phyloP scores from a whole-genome alignment of 163 green algal genomes.

The Picocystis sp. region DNA sequence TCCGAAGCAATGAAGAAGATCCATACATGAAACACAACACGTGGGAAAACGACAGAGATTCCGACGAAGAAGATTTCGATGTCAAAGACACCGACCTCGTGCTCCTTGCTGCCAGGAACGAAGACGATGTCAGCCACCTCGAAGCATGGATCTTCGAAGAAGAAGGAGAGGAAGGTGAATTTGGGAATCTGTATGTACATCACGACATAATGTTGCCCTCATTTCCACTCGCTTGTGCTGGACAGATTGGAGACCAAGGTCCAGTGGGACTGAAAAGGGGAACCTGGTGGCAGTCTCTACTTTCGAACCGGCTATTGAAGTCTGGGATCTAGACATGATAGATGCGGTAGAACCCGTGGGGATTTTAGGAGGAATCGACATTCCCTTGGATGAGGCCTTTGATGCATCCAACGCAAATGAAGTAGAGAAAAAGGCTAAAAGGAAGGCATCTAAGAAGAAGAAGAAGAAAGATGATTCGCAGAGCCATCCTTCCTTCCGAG shows the following conservation, averaged over 20 bases:
- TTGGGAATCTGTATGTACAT: constrained; percentile 86
- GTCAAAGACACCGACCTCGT: constrained; percentile 63
- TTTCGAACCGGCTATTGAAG: constrained; percentile 85
- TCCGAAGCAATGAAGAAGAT: constrained; percentile 26
- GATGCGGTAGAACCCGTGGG: constrained; percentile 66
- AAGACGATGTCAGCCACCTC: constrained; percentile 83
- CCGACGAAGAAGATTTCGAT: constrained; percentile 51
- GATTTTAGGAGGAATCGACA: constrained; percentile 42
- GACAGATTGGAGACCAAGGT: constrained; percentile 49
- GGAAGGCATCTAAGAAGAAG: constrained; percentile 34
- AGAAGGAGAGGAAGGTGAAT: constrained; percentile 29
- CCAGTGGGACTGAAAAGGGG: constrained; percentile 7
- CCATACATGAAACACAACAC: constrained; percentile 37
- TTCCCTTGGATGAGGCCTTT: not conserved
- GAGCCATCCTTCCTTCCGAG: constrained; percentile 20
- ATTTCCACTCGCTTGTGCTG: constrained; percentile 80
- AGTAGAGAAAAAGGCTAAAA: constrained; percentile 15
- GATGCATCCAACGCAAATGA: constrained; percentile 17
- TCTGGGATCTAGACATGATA: constrained; percentile 89
- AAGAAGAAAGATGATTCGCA: constrained; percentile 40
- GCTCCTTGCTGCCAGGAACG: constrained; percentile 70
- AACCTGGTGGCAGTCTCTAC: constrained; percentile 67
- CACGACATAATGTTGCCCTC: constrained; percentile 85
- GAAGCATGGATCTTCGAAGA: constrained; percentile 50
- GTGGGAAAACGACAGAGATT: constrained; percentile 36